These are phyloP conservation scores for Rhynchospora pubera DNA, from an alignment of 176 grass and related monocot species.

Conservation along the genomic window DNA sequence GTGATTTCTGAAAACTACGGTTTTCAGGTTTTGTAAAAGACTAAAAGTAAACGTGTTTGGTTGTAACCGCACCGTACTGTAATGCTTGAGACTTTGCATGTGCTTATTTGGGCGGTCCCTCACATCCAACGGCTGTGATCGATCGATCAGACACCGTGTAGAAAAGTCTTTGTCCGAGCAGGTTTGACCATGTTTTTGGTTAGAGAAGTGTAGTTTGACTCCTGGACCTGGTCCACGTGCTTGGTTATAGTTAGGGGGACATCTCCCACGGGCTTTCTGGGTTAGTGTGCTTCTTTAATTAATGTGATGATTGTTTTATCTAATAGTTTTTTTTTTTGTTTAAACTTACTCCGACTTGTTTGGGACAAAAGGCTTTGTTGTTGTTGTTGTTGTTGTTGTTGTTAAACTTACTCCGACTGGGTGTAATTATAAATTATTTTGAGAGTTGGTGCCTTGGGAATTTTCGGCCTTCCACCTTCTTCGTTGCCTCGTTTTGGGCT, in stretches of 20 bases:
- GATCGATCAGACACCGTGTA: not conserved
- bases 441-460: not conserved
- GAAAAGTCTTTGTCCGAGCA: not conserved
- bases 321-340: not conserved
- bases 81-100: not conserved
- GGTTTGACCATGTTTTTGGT: not conserved
- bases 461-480: not conserved
- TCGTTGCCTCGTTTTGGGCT: not conserved
- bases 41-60: not conserved
- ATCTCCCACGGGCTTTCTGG: not conserved
- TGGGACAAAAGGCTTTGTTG: too few species aligned
- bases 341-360: not conserved
- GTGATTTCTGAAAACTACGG: not conserved
- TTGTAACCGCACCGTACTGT: not conserved
- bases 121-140: not conserved
- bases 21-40: not conserved
- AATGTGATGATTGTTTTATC: not conserved
- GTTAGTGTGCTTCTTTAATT: not conserved
- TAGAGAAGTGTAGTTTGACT: constrained; percentile 1
- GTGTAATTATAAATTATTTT: not conserved
- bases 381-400: too few species aligned
- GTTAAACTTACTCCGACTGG: not conserved
- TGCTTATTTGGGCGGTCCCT: not conserved
- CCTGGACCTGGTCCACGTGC: not conserved
- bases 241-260: not conserved